Percentiles rank a stretch among this genome's conserved stretches.
phyloP scores from a whole-genome alignment of 371 early-diverging fungal genomes.

The Apophysomyces sp. region DNA sequence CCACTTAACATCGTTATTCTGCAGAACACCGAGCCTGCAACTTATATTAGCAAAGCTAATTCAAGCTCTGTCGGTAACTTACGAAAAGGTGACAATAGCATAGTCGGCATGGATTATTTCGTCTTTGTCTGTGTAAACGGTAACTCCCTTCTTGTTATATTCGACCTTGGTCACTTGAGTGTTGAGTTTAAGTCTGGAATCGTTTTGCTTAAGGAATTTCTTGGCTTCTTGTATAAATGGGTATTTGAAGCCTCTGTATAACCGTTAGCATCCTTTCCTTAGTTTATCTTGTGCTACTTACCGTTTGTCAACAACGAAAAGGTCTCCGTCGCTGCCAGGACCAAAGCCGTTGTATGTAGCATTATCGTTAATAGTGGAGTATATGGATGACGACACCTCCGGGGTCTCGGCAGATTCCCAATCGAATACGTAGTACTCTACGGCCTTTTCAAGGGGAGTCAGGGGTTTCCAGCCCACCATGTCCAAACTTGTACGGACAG shows the following conservation, averaged over 20 bases:
- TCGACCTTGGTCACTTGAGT: conserved; percentile 34
- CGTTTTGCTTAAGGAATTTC: conserved; percentile 22
- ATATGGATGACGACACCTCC: conserved; percentile 31
- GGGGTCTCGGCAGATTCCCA: conserved; percentile 44
- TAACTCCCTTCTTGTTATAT: conserved; percentile 31
- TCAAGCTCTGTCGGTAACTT: conserved; percentile 6
- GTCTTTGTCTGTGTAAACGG: conserved; percentile 26
- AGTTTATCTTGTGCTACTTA: conserved; percentile 8
- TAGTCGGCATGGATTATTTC: conserved; percentile 43
- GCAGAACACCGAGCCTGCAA: conserved; percentile 39
- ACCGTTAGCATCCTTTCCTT: background rate
- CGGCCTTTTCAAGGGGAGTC: conserved; percentile 30
- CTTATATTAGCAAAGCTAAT: background rate
- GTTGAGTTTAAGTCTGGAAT: conserved; percentile 30
- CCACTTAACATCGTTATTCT: conserved; percentile 42
- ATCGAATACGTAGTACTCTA: conserved; percentile 46
- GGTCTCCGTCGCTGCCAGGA: conserved; percentile 39
- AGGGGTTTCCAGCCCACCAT: conserved; percentile 38
- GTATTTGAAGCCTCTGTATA: conserved; percentile 39
- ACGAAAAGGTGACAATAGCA: conserved; percentile 50
- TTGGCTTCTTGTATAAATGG: conserved; percentile 40
- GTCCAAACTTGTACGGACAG: conserved; percentile 32
- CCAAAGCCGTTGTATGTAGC: conserved; percentile 38
- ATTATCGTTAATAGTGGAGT: conserved; percentile 27
- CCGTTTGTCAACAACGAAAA: conserved; percentile 40